Percentiles rank a stretch among this genome's conserved stretches.
phyloP scores from a whole-genome alignment of 768 basidiomycete genomes.

The Auricularia cornea region DNA sequence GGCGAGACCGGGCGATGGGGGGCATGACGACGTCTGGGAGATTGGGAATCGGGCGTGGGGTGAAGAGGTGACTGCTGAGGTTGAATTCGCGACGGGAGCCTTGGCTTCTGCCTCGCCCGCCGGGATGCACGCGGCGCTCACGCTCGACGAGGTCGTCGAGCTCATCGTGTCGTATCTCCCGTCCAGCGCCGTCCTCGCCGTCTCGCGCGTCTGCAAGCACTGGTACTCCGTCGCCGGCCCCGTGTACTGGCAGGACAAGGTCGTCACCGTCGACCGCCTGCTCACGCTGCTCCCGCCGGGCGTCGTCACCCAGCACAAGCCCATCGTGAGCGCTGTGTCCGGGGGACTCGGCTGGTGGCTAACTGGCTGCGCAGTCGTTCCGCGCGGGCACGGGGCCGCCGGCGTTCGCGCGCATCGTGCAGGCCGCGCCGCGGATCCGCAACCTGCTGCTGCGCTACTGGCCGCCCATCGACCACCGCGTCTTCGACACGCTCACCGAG shows the following conservation, averaged over 20 bases:
- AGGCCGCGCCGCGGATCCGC: not conserved
- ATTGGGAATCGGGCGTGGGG: no score
- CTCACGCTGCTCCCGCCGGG: not conserved
- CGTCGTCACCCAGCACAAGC: not conserved
- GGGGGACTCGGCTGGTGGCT: not conserved
- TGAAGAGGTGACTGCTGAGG: no score
- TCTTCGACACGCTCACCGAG: not conserved
- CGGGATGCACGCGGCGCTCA: not conserved
- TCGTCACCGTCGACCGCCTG: not conserved
- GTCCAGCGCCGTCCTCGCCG: not conserved
- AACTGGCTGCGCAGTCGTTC: not conserved
- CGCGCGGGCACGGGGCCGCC: not conserved
- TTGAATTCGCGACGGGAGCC: no score
- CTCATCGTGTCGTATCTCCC: not conserved
- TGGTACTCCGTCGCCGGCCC: not conserved
- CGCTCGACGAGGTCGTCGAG: not conserved
- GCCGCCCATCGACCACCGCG: not conserved
- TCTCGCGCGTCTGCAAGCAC: not conserved
- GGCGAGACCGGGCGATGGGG: no score
- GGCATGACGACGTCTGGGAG: no score
- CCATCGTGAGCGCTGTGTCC: not conserved
- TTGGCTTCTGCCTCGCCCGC: no score
- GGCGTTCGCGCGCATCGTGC: not conserved
- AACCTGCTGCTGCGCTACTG: not conserved
- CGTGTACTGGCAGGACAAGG: not conserved